Evolutionary conservation across 371 early-diverging fungal genomes (phyloP).

Genomic region (Syncephalastrum contaminatum): DNA sequence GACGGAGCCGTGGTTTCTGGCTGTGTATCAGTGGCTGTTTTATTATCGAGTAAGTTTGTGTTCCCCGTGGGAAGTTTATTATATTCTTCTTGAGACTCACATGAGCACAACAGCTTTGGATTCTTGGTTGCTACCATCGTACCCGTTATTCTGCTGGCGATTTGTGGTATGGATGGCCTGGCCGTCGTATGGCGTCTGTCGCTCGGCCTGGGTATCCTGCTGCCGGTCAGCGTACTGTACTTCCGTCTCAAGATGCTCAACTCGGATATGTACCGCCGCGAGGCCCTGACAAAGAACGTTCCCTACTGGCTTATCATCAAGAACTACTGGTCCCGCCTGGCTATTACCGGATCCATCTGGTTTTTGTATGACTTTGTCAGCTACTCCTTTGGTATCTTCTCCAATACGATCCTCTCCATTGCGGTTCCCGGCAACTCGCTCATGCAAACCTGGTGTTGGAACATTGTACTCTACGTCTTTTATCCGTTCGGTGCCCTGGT

Average conservation of each 20-base stretch:
- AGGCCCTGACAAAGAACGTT: slow-evolving; percentile 48
- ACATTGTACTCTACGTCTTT: slow-evolving; percentile 51
- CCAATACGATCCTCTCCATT: slow-evolving; percentile 26
- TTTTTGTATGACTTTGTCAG: slow-evolving; percentile 63
- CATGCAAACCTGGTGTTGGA: slow-evolving; percentile 43
- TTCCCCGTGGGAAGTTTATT: too few relatives aligned
- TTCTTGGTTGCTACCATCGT: slow-evolving; percentile 50
- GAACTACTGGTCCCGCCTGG: slow-evolving; percentile 54
- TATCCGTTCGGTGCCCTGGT: slow-evolving; percentile 52
- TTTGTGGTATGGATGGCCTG: slow-evolving; percentile 31
- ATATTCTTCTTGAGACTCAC: background rate
- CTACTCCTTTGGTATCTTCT: slow-evolving; percentile 58
- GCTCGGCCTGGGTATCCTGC: slow-evolving; percentile 49
- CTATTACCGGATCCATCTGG: slow-evolving; percentile 58
- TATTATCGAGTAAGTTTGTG: slow-evolving; percentile 27
- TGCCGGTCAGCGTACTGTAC: slow-evolving; percentile 51
- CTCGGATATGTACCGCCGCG: slow-evolving; percentile 45
- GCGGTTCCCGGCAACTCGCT: slow-evolving; percentile 25
- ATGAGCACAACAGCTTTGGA: slow-evolving; percentile 21
- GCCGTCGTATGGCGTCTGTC: slow-evolving; percentile 50
- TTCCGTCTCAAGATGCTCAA: slow-evolving; percentile 58
- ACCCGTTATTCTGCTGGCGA: slow-evolving; percentile 47
- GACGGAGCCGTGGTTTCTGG: slow-evolving; percentile 42
- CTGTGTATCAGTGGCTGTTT: slow-evolving; percentile 42
- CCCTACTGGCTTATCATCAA: slow-evolving; percentile 56